phyloP scores from a whole-genome alignment of 1,284 basidiomycete genomes.

The Ganoderma sinense region DNA sequence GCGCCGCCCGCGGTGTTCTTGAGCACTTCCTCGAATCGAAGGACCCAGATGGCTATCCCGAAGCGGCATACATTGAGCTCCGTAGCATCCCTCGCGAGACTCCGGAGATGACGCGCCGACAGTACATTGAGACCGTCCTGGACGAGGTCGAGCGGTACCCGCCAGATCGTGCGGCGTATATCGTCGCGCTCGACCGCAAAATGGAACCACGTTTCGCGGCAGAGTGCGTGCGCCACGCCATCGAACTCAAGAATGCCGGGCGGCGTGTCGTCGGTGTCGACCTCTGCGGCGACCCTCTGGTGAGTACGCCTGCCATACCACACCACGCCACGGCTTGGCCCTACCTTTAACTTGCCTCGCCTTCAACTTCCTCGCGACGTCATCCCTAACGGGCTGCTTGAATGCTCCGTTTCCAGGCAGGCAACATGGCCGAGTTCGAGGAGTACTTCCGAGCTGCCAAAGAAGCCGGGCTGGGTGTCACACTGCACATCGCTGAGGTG shows the following conservation, averaged over 20 bases:
- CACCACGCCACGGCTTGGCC: background rate
- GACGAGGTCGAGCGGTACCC: slow-evolving; percentile 67
- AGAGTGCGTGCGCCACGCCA: slow-evolving; percentile 67
- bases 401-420: slow-evolving; percentile 45
- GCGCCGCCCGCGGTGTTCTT: slow-evolving; percentile 69
- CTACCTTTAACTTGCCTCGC: background rate
- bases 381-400: background rate
- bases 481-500: slow-evolving; percentile 86
- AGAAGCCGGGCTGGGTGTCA: slow-evolving; percentile 67
- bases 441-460: slow-evolving; percentile 63
- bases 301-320: slow-evolving; percentile 33
- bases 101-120: slow-evolving; percentile 56
- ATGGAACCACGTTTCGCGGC: slow-evolving; percentile 59
- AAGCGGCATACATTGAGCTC: slow-evolving; percentile 78
- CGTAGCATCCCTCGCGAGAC: slow-evolving; percentile 74
- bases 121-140: slow-evolving; percentile 74
- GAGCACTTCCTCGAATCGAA: slow-evolving; percentile 58
- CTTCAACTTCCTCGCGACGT: background rate
- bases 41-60: slow-evolving; percentile 41
- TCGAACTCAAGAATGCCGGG: slow-evolving; percentile 61
- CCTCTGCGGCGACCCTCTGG: slow-evolving; percentile 78
- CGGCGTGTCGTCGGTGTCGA: slow-evolving; percentile 80
- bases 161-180: slow-evolving; percentile 58
- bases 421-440: slow-evolving; percentile 62
- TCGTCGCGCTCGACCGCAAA: slow-evolving; percentile 76